Base-by-base conservation (phyloP, 495 filamentous ascomycete genomes). In the Trichoderma gamsii region DNA sequence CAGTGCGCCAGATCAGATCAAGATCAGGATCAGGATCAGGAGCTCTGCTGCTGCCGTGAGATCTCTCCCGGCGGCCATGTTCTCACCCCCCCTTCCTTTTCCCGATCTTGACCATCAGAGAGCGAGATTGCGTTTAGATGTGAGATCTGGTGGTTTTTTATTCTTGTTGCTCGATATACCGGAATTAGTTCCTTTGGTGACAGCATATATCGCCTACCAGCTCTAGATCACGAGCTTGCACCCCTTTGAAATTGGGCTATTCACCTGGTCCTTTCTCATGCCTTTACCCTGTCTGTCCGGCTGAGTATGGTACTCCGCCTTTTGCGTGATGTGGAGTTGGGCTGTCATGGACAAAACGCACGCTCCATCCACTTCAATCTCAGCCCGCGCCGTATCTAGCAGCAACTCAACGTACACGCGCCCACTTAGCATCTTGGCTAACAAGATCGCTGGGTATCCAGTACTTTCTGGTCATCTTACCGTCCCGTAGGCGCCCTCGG, bases 1-100 rank as follows among this genome's bases (percentile, higher is more conserved):
- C 56, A 56, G 27, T 13, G 56, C n/a, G 56, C 56, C 56, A 61
- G 56, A 61, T 61, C 56, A 61, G 56, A 61, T 61, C 56, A 61
- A 38, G 56, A 61, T 61, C 56, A 27, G 27, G 44, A 49, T 16
- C n/a, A 32, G 27, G 44, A 49, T 16, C n/a, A 32, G 12, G 23
- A 12, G 1, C 56, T 32, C 56, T 32, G 35, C 27, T 61, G 56
- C 27, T 61, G 56, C 27, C 56, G 56, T 12, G 25, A 61, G 23
- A 61, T 32, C 56, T 61, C 56, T 61, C 23, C 56, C 56, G 56
- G 25, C 56, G 56, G 56, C 56, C 27, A 61, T 29, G 8, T 61
- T 15, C 56, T 61, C 56, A 61, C 56, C 12, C 56, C 56, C 56
- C 56, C 56, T 25, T 25, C 27, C 8, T 29, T 9, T n/a, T 25